A percentile compares a stretch with the other conserved stretches of the same genome.
phyloP scores from a whole-genome alignment of 2,329 filamentous ascomycete species.

The Botrytis porri region DNA sequence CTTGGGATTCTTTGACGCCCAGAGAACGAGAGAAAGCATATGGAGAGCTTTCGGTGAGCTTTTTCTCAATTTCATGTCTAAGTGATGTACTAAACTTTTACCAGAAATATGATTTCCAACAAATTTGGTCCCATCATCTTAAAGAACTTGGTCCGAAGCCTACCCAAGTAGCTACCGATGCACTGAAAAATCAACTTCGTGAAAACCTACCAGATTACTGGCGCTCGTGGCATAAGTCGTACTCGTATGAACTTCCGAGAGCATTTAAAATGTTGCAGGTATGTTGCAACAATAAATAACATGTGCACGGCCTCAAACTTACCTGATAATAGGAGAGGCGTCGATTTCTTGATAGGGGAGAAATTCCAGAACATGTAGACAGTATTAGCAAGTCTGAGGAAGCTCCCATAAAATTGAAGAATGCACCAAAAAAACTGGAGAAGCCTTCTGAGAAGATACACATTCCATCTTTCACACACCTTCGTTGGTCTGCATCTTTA shows the following conservation, averaged over 20 bases:
- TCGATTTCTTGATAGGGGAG: conserved; percentile 4
- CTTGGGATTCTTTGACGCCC: neutral
- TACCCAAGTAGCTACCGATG: too few relatives aligned
- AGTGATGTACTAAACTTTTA: neutral
- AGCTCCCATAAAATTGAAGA: neutral
- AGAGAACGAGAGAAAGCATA: neutral
- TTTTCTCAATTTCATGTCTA: too few relatives aligned
- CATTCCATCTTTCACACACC: neutral
- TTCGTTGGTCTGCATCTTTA: neutral
- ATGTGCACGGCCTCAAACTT: neutral
- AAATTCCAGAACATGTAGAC: neutral
- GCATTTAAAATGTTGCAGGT: conserved; percentile 2
- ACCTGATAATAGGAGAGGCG: neutral
- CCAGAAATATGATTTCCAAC: neutral
- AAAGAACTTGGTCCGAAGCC: neutral
- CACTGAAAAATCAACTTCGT: neutral
- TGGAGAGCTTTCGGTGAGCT: neutral
- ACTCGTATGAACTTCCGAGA: neutral
- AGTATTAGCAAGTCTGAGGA: neutral
- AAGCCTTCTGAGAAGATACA: neutral
- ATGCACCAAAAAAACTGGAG: neutral
- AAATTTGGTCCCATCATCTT: neutral
- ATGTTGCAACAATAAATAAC: neutral
- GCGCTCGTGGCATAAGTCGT: neutral
- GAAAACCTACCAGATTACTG: neutral